Evolutionary conservation across 257 asterid species (phyloP), one percentile per base, ranked within the genome.

Genomic region (Primulina tabacum): DNA sequence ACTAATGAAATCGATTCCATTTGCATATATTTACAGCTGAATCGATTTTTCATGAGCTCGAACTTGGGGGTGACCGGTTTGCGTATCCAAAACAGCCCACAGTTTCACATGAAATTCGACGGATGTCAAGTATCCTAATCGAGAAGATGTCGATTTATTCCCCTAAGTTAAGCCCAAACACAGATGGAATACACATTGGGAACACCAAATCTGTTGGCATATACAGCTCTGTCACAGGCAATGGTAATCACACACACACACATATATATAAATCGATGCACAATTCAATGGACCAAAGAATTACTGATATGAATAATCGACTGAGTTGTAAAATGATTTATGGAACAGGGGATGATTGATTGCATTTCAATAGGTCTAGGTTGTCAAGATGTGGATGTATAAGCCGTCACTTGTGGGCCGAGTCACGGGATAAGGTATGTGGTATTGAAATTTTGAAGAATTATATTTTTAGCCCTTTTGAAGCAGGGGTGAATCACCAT

Each of bases 321-420:
- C 2, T 9, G 63, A 33, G 16, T 29, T 14, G 24, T 21, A 21
- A 29, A 29, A 28, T 24, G 47, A 2, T 17, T 47, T 12, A 66
- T 65, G 55, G 34, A 65, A 63, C 79, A 93, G 98, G 98, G 43
- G 99, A 93, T 71, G 99, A 93, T 66, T 71, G 99, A 93, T 66
- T 93, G 97, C 82, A 90, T 90, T 65, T 93, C 99, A 28, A 90
- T 93, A 17, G 99, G 99, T 7, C 76, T 95, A 3, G 97, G 99
- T 4, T 86, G 99, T 70, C 75, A 95, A 18, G 92, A 93, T 76
- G 95, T 93, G 5, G 84, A 93, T 38, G 90, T 93, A 7, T 96
- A 90, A 61, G 87, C 81, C 9, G 92, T 93, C 63, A 87, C 89
- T 16, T 93, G 99, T 76, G 99, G 99, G 67, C 99, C 99, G 20